Percentiles rank a stretch among this genome's conserved stretches.
These are phyloP conservation scores for Striga hermonthica DNA, from an alignment of 305 asterid species.

Conservation along the genomic window DNA sequence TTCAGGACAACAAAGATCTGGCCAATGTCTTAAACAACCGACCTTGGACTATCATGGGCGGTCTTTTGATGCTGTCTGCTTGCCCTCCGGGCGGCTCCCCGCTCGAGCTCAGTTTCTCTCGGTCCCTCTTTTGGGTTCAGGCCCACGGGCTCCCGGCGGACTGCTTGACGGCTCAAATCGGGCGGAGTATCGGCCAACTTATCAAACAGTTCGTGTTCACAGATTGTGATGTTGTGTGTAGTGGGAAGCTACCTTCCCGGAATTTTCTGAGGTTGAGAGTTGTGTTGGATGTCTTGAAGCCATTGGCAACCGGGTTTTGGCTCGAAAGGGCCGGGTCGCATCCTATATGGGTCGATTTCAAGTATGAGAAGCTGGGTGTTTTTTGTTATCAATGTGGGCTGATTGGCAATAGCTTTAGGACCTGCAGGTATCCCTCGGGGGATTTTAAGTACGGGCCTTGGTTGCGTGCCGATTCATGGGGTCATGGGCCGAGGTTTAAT, in stretches of 20 bases:
- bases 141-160: slow-evolving; percentile 36
- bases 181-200: slow-evolving; percentile 28
- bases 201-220: slow-evolving; percentile 23
- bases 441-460: slow-evolving; percentile 35
- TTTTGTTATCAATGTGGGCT: slow-evolving; percentile 38
- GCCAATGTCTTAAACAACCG: slow-evolving; percentile 16
- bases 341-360: slow-evolving; percentile 33
- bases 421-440: slow-evolving; percentile 34
- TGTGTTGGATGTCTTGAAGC: slow-evolving; percentile 27
- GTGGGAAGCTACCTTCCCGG: slow-evolving; percentile 11
- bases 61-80: slow-evolving; percentile 29
- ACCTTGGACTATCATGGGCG: slow-evolving; percentile 36
- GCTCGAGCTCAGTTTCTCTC: slow-evolving; percentile 18
- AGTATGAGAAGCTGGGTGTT: slow-evolving; percentile 34
- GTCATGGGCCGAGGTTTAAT: background rate
- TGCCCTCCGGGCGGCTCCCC: slow-evolving; percentile 27
- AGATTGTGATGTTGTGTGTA: slow-evolving; percentile 8
- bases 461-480: slow-evolving; percentile 25
- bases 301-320: slow-evolving; percentile 35
- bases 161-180: slow-evolving; percentile 29
- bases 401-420: slow-evolving; percentile 26
- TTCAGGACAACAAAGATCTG: slow-evolving; percentile 28
- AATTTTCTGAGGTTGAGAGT: slow-evolving; percentile 32
- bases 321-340: slow-evolving; percentile 14
- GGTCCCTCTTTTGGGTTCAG: slow-evolving; percentile 37